Conservation (phyloP, 192 early-diverging fungal species). For the Phycomyces blakesleeanus region DNA sequence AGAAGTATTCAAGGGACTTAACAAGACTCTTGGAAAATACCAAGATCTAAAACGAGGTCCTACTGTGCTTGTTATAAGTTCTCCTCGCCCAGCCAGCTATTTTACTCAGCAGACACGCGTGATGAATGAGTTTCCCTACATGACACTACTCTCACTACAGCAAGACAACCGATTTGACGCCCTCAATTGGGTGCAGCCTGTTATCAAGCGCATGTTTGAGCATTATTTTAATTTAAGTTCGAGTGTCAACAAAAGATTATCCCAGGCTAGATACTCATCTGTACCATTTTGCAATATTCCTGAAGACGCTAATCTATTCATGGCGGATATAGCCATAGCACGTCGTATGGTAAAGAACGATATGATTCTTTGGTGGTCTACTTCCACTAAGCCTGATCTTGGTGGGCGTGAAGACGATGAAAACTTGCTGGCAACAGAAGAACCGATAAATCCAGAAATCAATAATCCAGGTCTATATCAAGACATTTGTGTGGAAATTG, state of each 20-base stretch:
- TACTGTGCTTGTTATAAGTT: conserved; percentile 71
- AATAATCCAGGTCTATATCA: conserved; percentile 73
- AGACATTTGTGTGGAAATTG: conserved; percentile 82
- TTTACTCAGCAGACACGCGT: conserved; percentile 43
- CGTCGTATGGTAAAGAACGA: conserved; percentile 72
- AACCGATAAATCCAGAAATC: conserved; percentile 65
- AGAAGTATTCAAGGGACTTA: conserved; percentile 55
- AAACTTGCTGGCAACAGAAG: conserved; percentile 48
- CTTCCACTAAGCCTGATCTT: conserved; percentile 74
- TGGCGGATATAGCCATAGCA: conserved; percentile 84
- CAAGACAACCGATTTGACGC: conserved; percentile 71
- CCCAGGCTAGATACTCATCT: conserved; percentile 75
- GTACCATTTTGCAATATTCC: conserved; percentile 90
- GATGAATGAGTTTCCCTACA: conserved; percentile 66
- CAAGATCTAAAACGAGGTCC: conserved; percentile 60
- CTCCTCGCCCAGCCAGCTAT: conserved; percentile 38
- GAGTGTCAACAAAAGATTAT: conserved; percentile 71
- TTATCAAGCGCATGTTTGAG: conserved; percentile 66
- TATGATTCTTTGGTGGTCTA: conserved; percentile 90
- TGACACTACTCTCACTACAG: conserved; percentile 66
- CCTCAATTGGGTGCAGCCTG: conserved; percentile 80
- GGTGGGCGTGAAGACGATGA: conserved; percentile 86
- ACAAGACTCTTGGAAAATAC: conserved; percentile 56
- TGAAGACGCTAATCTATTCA: conserved; percentile 75
- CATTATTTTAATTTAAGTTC: conserved; percentile 71